phyloP scores from a whole-genome alignment of 371 early-diverging fungal species.

The Zychaea mexicana region DNA sequence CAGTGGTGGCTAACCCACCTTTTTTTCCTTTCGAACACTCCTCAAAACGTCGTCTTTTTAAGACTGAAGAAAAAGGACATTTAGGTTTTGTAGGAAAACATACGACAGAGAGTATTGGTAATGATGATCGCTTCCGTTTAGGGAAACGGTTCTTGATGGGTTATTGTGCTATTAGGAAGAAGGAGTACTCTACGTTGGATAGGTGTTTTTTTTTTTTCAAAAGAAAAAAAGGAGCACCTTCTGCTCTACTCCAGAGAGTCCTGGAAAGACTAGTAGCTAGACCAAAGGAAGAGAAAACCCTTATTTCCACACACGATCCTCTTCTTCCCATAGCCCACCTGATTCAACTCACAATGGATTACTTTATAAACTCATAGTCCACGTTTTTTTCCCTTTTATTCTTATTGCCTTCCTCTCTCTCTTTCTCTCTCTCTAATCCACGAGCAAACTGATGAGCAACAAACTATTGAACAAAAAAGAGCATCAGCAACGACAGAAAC shows the following conservation, averaged over 20 bases:
- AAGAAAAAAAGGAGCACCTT: background rate
- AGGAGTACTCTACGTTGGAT: too few species aligned
- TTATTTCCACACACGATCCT: background rate
- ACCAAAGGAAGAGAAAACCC: background rate
- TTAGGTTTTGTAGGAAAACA: background rate
- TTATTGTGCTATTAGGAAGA: too few species aligned
- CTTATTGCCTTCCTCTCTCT: background rate
- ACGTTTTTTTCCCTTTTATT: conserved; percentile 1
- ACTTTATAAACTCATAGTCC: background rate
- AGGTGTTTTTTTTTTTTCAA: too few species aligned
- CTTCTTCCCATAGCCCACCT: background rate
- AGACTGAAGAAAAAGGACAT: background rate
- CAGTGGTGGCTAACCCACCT: too few species aligned
- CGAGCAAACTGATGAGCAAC: too few species aligned
- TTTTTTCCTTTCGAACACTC: background rate
- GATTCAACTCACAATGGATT: background rate
- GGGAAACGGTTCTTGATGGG: background rate
- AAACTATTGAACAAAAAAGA: too few species aligned
- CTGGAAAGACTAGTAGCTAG: too few species aligned
- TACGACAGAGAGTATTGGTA: too few species aligned
- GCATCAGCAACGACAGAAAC: background rate
- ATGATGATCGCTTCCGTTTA: background rate
- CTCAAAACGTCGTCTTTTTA: background rate
- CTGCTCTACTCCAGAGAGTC: too few species aligned
- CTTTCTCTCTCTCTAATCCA: too few species aligned